phyloP scores from a whole-genome alignment of 371 early-diverging fungal genomes.

The Mortierella sp. region DNA sequence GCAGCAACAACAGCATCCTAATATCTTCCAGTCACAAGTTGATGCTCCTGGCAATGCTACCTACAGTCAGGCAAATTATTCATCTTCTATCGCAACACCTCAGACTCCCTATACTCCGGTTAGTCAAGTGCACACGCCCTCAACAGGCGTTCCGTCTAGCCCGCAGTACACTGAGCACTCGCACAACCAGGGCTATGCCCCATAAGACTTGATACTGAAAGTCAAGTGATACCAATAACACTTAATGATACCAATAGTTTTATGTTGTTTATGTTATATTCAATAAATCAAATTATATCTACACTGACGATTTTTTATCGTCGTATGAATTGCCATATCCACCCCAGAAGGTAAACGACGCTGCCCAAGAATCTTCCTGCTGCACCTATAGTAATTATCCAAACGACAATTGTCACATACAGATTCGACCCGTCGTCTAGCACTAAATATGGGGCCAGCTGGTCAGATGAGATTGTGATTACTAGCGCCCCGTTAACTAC shows the following conservation, averaged over 20 bases:
- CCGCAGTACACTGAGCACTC: constrained; percentile 18
- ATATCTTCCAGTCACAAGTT: constrained; percentile 41
- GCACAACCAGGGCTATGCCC: constrained; percentile 6
- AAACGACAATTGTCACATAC: constrained; percentile 52
- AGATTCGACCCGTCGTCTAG: constrained; percentile 50
- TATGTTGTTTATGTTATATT: not conserved
- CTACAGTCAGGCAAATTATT: constrained; percentile 9
- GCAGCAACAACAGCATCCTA: constrained; percentile 10
- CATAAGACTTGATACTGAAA: not conserved
- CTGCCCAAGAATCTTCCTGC: constrained; percentile 54
- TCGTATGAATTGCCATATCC: constrained; percentile 43
- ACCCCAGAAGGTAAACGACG: constrained; percentile 37
- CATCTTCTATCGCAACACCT: constrained; percentile 6
- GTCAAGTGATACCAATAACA: not conserved
- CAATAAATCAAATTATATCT: not conserved
- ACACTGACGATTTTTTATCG: not conserved
- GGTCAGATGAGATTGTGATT: constrained; percentile 65
- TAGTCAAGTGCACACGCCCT: constrained; percentile 12
- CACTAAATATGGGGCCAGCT: constrained; percentile 43
- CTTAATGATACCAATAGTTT: not conserved
- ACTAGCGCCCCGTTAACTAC: constrained; percentile 81
- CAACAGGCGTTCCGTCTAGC: constrained; percentile 11
- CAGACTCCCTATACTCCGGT: constrained; percentile 18
- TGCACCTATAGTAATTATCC: constrained; percentile 50
- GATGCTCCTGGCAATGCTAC: not conserved